These are phyloP conservation scores for Xylaria venustula DNA, from an alignment of 495 filamentous ascomycete genomes.

Conservation along the genomic window DNA sequence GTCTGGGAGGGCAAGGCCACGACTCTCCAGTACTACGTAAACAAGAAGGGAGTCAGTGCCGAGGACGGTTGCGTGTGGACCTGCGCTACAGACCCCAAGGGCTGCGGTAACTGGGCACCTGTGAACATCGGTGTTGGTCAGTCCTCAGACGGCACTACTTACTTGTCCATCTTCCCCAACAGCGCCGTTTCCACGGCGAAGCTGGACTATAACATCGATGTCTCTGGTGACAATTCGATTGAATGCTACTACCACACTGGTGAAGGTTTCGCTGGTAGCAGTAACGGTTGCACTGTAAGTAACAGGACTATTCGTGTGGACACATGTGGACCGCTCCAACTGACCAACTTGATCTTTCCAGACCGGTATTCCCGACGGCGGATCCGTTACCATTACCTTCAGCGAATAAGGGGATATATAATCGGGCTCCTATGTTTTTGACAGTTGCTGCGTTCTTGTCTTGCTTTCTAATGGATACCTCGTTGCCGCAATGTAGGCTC, in stretches of 20 bases:
- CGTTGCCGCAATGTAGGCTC: conserved; percentile 24
- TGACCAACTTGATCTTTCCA: conserved; percentile 25
- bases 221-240: conserved; percentile 61
- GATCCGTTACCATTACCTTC: conserved; percentile 38
- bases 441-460: conserved; percentile 23
- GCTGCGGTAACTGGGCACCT: conserved; percentile 83
- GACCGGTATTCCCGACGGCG: conserved; percentile 39
- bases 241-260: conserved; percentile 72
- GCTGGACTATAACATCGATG: conserved; percentile 73
- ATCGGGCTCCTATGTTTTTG: conserved; percentile 17
- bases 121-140: conserved; percentile 82
- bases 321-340: conserved; percentile 10
- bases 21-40: conserved; percentile 96
- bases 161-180: conserved; percentile 77
- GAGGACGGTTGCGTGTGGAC: conserved; percentile 80
- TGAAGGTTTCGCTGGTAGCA: conserved; percentile 51
- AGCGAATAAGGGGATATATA: conserved; percentile 20
- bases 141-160: conserved; percentile 62
- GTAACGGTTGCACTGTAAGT: conserved; percentile 71
- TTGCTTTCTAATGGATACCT: conserved; percentile 35
- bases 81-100: conserved; percentile 45
- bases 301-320: neutral
- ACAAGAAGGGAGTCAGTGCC: conserved; percentile 66
- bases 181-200: conserved; percentile 56
- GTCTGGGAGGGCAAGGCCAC: conserved; percentile 69